Conservation (phyloP, 495 filamentous ascomycete genomes). For the Oleoguttula mirabilis region DNA sequence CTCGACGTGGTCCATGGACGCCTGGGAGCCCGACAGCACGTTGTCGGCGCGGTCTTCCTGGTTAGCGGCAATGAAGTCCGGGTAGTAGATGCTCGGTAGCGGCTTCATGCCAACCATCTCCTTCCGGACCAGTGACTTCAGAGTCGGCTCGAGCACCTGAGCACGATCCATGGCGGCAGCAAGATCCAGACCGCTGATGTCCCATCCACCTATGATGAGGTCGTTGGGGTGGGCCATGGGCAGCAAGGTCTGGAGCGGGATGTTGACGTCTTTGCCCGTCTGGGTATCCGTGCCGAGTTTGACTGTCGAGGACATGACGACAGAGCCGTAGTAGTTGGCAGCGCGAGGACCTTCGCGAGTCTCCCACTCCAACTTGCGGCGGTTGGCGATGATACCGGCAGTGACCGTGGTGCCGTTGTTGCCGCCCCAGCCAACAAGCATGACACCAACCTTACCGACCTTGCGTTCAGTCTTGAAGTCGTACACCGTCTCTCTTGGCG, state of each 20-base stretch:
- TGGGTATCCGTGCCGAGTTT: slow-evolving; percentile 84
- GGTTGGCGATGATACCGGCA: slow-evolving; percentile 93
- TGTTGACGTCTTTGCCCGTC: slow-evolving; percentile 83
- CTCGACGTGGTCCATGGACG: slow-evolving; percentile 75
- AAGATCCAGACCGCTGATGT: slow-evolving; percentile 82
- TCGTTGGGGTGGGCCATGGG: slow-evolving; percentile 98
- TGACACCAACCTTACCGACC: slow-evolving; percentile 85
- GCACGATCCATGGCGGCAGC: slow-evolving; percentile 93
- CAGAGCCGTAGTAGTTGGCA: slow-evolving; percentile 96
- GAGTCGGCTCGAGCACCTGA: slow-evolving; percentile 78
- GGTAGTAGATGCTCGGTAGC: slow-evolving; percentile 93
- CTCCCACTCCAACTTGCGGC: slow-evolving; percentile 74
- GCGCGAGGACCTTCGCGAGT: slow-evolving; percentile 74
- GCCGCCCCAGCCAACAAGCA: slow-evolving; percentile 76
- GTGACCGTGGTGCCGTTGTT: slow-evolving; percentile 98
- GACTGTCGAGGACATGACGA: slow-evolving; percentile 92
- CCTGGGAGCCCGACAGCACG: slow-evolving; percentile 69
- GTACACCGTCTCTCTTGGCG: slow-evolving; percentile 79
- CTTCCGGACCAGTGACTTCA: slow-evolving; percentile 81
- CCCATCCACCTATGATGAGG: slow-evolving; percentile 91
- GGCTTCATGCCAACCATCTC: slow-evolving; percentile 85
- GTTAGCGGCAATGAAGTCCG: slow-evolving; percentile 98
- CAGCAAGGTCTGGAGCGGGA: slow-evolving; percentile 86
- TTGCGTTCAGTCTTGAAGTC: slow-evolving; percentile 96
- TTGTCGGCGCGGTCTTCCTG: slow-evolving; percentile 97